These are phyloP conservation scores for Ustilago xerochloae DNA, from an alignment of 1,284 basidiomycete species.

Conservation along the genomic window DNA sequence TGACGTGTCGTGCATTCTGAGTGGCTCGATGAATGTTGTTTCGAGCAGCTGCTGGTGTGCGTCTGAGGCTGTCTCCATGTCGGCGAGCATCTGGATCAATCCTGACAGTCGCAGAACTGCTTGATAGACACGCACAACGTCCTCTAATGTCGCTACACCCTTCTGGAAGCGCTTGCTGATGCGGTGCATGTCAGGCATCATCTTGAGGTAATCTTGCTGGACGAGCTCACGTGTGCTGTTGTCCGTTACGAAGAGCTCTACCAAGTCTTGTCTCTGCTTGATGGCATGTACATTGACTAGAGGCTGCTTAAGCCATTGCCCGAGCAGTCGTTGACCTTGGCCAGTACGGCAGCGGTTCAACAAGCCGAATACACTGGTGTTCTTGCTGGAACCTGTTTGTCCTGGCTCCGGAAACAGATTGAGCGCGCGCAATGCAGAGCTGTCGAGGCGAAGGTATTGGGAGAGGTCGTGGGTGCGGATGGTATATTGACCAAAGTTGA, in stretches of 20 bases:
- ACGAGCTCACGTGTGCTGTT: constrained; percentile 77
- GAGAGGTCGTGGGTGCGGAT: constrained; percentile 89
- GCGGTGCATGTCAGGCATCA: constrained; percentile 94
- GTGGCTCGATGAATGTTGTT: constrained; percentile 52
- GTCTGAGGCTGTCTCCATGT: constrained; percentile 69
- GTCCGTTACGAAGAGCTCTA: constrained; percentile 87
- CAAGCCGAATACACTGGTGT: constrained; percentile 81
- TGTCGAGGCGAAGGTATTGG: constrained; percentile 95
- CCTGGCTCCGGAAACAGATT: constrained; percentile 79
- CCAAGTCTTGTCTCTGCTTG: constrained; percentile 71
- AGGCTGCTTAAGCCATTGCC: constrained; percentile 96
- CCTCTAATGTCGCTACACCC: constrained; percentile 84
- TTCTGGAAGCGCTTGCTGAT: constrained; percentile 93
- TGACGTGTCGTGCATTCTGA: constrained; percentile 36
- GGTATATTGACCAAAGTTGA: constrained; percentile 83
- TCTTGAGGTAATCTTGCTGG: constrained; percentile 84
- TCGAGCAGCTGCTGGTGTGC: constrained; percentile 38
- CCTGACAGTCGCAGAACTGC: constrained; percentile 76
- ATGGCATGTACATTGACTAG: constrained; percentile 94
- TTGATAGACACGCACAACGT: constrained; percentile 96
- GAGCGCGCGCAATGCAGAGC: constrained; percentile 89
- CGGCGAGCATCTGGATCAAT: constrained; percentile 73
- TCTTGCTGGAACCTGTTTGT: constrained; percentile 47
- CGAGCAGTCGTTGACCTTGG: constrained; percentile 90
- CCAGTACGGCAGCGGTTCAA: constrained; percentile 96